Base-by-base conservation (phyloP, 768 basidiomycete species). In the Kwoniella europaea region DNA sequence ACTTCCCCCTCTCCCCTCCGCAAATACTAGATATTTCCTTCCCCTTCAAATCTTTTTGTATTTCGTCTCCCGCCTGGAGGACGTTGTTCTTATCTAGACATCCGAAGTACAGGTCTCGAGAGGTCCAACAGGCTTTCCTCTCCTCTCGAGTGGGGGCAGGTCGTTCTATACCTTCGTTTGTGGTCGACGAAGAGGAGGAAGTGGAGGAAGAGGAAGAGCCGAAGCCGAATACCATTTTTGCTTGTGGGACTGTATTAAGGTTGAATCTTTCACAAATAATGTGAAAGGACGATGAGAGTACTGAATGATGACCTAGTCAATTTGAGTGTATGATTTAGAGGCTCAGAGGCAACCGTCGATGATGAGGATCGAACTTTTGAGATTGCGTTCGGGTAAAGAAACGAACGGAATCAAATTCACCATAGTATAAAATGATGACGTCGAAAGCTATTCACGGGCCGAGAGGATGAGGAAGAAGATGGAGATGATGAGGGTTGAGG, bases 101-200 rank as follows among this genome's bases (percentile, higher is more conserved):
- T 3, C 86, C 84, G 81, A 93, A 97, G 82, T 96, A 97, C 2
- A 86, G 85, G 82, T 98, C 94, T 65, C 94, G 86, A 20, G 86
- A 84, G 42, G 91, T 90, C 94, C 94, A 98, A 84, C 95, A 98
- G 69, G 87, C 87, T 73, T 90, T 86, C 7, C 95, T 88, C 75
- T 92, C 89, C 79, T 90, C 85, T 52, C 91, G 86, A 44, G 85
- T 87, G 42, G 83, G 83, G 4, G 83, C 82, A 24, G 77, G 73
- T 64, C 41, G 18, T 42, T 70, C 68, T 42, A 63, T 58, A 16
- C 44, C 53, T 55, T 53, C 73, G 63, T n/a, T 65, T 46, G 75
- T 65, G 65, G 75, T 73, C 4, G 75, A 65, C 18, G 76, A 61
- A 20, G 78, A 73, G 5, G 78, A 74, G n/a, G 76, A 67, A 5